Evolutionary conservation across 768 basidiomycete species (phyloP).

Genomic region (Kwoniella bestiolae): DNA sequence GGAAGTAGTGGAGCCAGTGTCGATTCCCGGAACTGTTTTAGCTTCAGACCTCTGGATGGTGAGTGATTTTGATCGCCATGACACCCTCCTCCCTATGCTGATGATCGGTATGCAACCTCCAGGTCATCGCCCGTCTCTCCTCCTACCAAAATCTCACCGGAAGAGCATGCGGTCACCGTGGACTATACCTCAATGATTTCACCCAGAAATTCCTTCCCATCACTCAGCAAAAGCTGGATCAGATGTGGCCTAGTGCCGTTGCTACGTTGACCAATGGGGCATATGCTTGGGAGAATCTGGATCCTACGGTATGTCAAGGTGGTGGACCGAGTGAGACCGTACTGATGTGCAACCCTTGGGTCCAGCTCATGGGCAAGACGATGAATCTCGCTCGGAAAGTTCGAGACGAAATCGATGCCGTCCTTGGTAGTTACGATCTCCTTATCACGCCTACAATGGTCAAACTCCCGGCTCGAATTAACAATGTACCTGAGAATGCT

Average conservation of each 20-base stretch:
- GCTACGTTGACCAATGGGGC: slow-evolving; percentile 38
- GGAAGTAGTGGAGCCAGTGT: slow-evolving; percentile 58
- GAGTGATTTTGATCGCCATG: slow-evolving; percentile 13
- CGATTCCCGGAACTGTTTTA: slow-evolving; percentile 58
- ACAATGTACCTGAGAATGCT: slow-evolving; percentile 11
- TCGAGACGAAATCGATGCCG: slow-evolving; percentile 56
- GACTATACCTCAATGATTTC: slow-evolving; percentile 58
- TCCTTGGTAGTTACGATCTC: slow-evolving; percentile 54
- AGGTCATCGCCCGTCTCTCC: slow-evolving; percentile 36
- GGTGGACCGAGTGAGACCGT: not conserved
- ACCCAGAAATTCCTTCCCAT: slow-evolving; percentile 53
- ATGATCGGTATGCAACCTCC: slow-evolving; percentile 5
- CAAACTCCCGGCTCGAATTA: slow-evolving; percentile 15
- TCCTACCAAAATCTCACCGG: slow-evolving; percentile 32
- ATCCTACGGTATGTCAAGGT: slow-evolving; percentile 16
- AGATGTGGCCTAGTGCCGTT: slow-evolving; percentile 29
- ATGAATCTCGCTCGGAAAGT: slow-evolving; percentile 60
- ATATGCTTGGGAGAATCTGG: slow-evolving; percentile 32
- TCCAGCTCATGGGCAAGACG: slow-evolving; percentile 55
- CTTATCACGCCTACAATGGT: slow-evolving; percentile 59
- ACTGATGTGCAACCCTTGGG: not conserved
- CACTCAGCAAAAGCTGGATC: slow-evolving; percentile 52
- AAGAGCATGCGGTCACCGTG: slow-evolving; percentile 45
- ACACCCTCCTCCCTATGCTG: too few relatives aligned
- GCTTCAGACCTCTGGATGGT: slow-evolving; percentile 42